phyloP scores from a whole-genome alignment of 2,329 filamentous ascomycete genomes.

The Esteya vermicola region DNA sequence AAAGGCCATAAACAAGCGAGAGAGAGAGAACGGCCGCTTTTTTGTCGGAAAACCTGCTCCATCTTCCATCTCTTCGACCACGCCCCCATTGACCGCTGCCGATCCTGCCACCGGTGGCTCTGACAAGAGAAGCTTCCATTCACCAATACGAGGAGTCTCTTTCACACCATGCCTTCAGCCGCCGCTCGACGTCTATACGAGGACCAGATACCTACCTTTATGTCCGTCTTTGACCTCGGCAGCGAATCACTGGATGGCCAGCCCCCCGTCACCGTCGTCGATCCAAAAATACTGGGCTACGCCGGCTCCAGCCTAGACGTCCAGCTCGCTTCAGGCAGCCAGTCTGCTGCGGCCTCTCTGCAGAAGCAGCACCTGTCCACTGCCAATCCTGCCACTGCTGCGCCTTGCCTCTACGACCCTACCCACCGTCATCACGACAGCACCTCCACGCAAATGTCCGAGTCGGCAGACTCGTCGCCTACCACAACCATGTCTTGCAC shows the following conservation, averaged over 20 bases:
- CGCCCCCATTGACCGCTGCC: too few species aligned
- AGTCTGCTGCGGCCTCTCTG: neutral
- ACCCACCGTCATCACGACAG: conserved; percentile 61
- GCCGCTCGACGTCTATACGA: conserved; percentile 47
- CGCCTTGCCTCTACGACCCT: conserved; percentile 22
- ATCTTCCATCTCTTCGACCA: too few species aligned
- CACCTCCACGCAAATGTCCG: conserved; percentile 63
- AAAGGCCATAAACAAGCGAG: too few species aligned
- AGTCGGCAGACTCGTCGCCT: conserved; percentile 85
- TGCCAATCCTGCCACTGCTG: neutral
- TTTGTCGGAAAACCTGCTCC: too few species aligned
- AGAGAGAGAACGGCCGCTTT: too few species aligned
- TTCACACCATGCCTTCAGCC: conserved; percentile 44
- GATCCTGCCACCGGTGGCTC: too few species aligned
- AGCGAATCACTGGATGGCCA: conserved; percentile 37
- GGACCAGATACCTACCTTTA: conserved; percentile 61
- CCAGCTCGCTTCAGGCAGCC: conserved; percentile 17
- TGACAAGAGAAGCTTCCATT: too few species aligned
- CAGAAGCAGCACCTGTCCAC: too few species aligned
- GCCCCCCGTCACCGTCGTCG: conserved; percentile 37
- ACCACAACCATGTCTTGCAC: conserved; percentile 89
- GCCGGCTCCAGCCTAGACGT: conserved; percentile 21
- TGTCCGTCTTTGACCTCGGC: conserved; percentile 60
- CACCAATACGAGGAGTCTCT: too few species aligned
- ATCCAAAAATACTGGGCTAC: conserved; percentile 36